Percentiles rank a stretch among this genome's conserved stretches.
phyloP scores from a whole-genome alignment of 352 stramenopile genomes.

The Phytophthora macrochlamydospora region DNA sequence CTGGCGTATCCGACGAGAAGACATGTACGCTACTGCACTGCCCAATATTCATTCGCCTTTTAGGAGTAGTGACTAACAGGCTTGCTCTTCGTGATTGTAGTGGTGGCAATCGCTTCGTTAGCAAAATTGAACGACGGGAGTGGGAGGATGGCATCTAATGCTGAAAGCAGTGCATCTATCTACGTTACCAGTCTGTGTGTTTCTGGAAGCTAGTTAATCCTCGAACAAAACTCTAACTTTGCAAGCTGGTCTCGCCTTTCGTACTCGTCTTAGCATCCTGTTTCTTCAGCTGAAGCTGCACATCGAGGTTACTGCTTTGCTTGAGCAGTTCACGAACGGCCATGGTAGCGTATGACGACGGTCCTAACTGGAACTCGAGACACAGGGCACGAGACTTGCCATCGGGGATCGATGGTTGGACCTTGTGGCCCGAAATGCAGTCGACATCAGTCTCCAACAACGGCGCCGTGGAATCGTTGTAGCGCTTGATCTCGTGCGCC shows the following conservation, averaged over 20 bases:
- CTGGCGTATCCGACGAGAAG: constrained; percentile 81
- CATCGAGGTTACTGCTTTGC: constrained; percentile 84
- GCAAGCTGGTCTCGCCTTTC: constrained; percentile 4
- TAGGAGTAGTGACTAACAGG: constrained; percentile 1
- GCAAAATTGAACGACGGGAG: constrained; percentile 79
- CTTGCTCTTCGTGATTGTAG: constrained; percentile 27
- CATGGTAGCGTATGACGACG: constrained; percentile 96
- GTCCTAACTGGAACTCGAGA: constrained; percentile 80
- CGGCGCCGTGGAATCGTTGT: constrained; percentile 91
- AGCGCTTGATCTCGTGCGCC: constrained; percentile 91
- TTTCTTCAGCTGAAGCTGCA: constrained; percentile 65
- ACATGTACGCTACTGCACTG: constrained; percentile 59
- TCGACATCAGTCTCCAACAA: constrained; percentile 96
- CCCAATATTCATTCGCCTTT: background rate
- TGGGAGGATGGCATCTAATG: constrained; percentile 58
- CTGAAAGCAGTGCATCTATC: background rate
- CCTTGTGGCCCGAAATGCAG: constrained; percentile 42
- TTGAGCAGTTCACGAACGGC: constrained; percentile 96
- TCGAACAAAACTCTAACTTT: constrained; percentile 23
- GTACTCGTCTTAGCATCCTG: constrained; percentile 23
- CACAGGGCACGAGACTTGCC: constrained; percentile 74
- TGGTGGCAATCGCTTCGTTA: constrained; percentile 82
- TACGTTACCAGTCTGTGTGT: background rate
- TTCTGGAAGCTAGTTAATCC: constrained; percentile 11
- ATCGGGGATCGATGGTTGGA: constrained; percentile 57